Conservation (phyloP, 75 land plant species). For the Cunninghamia lanceolata region DNA sequence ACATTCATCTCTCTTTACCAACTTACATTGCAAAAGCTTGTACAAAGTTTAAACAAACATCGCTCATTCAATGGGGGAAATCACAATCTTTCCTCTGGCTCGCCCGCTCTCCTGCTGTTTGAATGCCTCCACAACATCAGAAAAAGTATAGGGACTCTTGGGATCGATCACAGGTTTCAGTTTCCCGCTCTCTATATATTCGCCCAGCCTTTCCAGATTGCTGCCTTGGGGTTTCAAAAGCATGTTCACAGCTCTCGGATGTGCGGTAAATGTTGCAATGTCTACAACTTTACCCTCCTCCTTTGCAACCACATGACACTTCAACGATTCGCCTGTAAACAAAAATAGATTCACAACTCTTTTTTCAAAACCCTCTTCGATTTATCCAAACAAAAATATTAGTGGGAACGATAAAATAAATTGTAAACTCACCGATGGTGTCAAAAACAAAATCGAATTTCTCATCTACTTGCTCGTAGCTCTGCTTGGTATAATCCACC, state of each 20-base stretch:
- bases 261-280: too few species aligned
- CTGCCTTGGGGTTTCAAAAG: too few species aligned
- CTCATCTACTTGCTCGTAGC: too few species aligned
- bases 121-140: slow-evolving; percentile 37
- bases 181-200: slow-evolving; percentile 45
- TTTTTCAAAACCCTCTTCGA: background rate
- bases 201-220: too few species aligned
- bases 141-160: slow-evolving; percentile 34
- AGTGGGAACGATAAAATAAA: background rate
- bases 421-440: slow-evolving; percentile 47
- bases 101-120: slow-evolving; percentile 33
- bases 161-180: slow-evolving; percentile 49
- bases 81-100: slow-evolving; percentile 50
- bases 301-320: slow-evolving; percentile 39
- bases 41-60: too few species aligned
- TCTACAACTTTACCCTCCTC: slow-evolving; percentile 41
- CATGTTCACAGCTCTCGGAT: too few species aligned
- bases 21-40: too few species aligned
- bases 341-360: too few species aligned
- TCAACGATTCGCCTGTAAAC: slow-evolving; percentile 34
- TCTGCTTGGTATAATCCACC: too few species aligned
- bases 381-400: background rate
- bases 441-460: too few species aligned
- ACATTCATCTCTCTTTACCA: too few species aligned
- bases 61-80: slow-evolving; percentile 18